Conservation (phyloP, 345 rosid species). For the Adansonia digitata region DNA sequence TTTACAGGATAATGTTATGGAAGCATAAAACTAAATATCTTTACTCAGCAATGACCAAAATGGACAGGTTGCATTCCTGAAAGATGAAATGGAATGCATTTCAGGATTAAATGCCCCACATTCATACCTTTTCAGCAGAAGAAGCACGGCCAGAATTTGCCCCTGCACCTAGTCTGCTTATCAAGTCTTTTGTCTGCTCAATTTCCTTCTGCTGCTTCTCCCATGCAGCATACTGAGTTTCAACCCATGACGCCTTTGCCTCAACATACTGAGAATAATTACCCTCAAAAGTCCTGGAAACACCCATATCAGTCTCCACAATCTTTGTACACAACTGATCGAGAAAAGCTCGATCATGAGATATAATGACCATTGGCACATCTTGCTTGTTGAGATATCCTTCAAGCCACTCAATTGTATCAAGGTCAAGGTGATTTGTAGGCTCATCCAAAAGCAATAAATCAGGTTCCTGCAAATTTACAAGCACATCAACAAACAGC, state of each 20-base stretch:
- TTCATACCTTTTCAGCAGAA: constrained; percentile 82
- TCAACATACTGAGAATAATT: constrained; percentile 79
- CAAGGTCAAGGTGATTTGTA: constrained; percentile 94
- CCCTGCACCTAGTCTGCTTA: constrained; percentile 75
- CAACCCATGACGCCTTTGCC: constrained; percentile 76
- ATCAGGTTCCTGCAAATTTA: constrained; percentile 73
- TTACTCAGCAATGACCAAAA: not conserved
- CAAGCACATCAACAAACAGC: constrained; percentile 10
- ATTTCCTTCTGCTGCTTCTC: constrained; percentile 93
- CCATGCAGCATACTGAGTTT: constrained; percentile 80
- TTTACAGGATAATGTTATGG: not conserved
- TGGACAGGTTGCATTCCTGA: not conserved
- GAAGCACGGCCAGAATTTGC: constrained; percentile 93
- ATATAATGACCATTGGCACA: constrained; percentile 94
- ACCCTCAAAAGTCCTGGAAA: constrained; percentile 76
- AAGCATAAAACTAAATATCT: not conserved
- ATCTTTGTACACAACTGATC: constrained; percentile 93
- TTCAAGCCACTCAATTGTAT: constrained; percentile 99
- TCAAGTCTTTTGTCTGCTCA: constrained; percentile 68
- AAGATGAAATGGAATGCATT: not conserved
- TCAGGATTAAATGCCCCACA: not conserved
- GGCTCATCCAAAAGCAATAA: constrained; percentile 94
- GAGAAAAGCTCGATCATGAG: constrained; percentile 95
- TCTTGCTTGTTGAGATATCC: constrained; percentile 82
- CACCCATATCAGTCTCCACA: constrained; percentile 97